phyloP scores from a whole-genome alignment of 805 yeast genomes.

The Tetrapisispora fleetii region DNA sequence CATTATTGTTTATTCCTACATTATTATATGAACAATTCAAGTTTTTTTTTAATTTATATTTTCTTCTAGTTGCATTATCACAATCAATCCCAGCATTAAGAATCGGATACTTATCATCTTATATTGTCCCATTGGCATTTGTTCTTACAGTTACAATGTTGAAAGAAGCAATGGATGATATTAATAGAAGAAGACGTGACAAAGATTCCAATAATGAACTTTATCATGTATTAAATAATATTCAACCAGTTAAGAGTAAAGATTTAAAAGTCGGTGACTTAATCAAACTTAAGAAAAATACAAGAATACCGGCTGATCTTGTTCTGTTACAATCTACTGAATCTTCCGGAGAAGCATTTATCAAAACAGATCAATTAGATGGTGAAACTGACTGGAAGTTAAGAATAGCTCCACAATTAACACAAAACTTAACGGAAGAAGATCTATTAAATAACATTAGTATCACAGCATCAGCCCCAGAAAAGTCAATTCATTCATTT shows the following conservation, averaged over 20 bases:
- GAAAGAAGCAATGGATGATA: slow-evolving; percentile 92
- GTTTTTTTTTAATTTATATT: slow-evolving; percentile 89
- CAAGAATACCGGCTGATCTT: slow-evolving; percentile 90
- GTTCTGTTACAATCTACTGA: slow-evolving; percentile 76
- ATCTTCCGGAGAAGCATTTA: slow-evolving; percentile 75
- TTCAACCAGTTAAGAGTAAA: slow-evolving; percentile 40
- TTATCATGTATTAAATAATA: slow-evolving; percentile 55
- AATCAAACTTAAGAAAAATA: slow-evolving; percentile 67
- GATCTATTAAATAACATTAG: slow-evolving; percentile 41
- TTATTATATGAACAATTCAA: slow-evolving; percentile 92
- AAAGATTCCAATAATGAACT: slow-evolving; percentile 76
- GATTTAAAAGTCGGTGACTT: slow-evolving; percentile 80
- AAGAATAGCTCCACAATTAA: slow-evolving; percentile 62
- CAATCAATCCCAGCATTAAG: slow-evolving; percentile 83
- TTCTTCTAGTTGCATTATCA: slow-evolving; percentile 84
- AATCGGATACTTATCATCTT: slow-evolving; percentile 88
- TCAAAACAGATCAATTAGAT: slow-evolving; percentile 94
- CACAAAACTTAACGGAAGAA: slow-evolving; percentile 51
- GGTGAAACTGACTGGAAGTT: slow-evolving; percentile 99
- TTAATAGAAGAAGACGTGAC: slow-evolving; percentile 83
- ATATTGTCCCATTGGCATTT: slow-evolving; percentile 88
- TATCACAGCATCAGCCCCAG: slow-evolving; percentile 71
- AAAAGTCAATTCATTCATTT: slow-evolving; percentile 73
- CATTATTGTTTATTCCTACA: slow-evolving; percentile 77
- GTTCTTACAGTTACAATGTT: slow-evolving; percentile 88